A percentile compares a stretch with the other conserved stretches of the same genome.
Conservation (phyloP, 495 filamentous ascomycete genomes). For the Cercophora newfieldiana region DNA sequence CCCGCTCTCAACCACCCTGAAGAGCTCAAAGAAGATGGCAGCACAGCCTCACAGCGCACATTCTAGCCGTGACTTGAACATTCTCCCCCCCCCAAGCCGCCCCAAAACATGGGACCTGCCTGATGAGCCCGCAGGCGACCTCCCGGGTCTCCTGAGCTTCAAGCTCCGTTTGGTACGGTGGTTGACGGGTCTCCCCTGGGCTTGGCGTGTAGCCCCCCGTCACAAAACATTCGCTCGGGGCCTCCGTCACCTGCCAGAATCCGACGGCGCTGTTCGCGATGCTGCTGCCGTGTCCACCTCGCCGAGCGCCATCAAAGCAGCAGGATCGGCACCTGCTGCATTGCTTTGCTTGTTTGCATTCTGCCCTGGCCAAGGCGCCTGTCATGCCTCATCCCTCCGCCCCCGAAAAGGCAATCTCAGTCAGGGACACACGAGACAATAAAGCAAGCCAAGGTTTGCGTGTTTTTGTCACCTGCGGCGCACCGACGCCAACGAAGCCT, state of each 20-base stretch:
- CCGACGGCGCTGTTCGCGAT: neutral
- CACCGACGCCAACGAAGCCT: neutral
- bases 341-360: conserved; percentile 4
- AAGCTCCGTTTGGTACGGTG: neutral
- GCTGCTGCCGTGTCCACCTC: neutral
- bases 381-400: neutral
- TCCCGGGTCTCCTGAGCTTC: neutral
- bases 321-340: neutral
- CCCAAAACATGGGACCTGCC: neutral
- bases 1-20: neutral
- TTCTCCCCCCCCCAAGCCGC: conserved; percentile 8
- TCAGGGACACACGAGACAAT: neutral
- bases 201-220: neutral
- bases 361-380: conserved; percentile 3
- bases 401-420: neutral
- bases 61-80: conserved; percentile 4
- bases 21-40: neutral
- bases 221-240: neutral
- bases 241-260: neutral
- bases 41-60: conserved; percentile 10
- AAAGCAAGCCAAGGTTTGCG: neutral
- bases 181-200: neutral
- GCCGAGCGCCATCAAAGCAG: neutral
- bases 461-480: neutral
- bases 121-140: neutral